These are phyloP conservation scores for Aspergillus proliferans DNA, from an alignment of 2,329 filamentous ascomycete species.

Conservation along the genomic window DNA sequence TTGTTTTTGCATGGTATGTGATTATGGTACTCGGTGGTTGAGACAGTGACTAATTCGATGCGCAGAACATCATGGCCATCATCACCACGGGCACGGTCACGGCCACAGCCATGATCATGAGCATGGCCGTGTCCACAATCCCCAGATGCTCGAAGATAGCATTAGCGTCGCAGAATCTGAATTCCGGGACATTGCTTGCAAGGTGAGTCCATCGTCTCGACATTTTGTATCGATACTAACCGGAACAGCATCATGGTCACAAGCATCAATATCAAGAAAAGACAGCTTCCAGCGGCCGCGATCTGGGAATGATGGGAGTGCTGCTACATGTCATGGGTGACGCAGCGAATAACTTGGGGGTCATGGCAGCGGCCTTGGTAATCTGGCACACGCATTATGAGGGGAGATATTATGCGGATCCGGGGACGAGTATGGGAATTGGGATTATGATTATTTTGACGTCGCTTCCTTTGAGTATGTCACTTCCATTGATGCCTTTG, in stretches of 20 bases:
- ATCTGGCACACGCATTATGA: slow-evolving; percentile 60
- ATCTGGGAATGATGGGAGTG: slow-evolving; percentile 67
- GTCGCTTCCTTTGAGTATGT: slow-evolving; percentile 50
- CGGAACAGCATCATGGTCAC: slow-evolving; percentile 18
- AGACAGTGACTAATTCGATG: neutral
- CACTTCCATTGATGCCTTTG: neutral
- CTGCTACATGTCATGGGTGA: slow-evolving; percentile 66
- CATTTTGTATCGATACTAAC: neutral
- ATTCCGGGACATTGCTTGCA: neutral
- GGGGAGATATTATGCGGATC: slow-evolving; percentile 64
- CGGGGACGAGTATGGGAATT: slow-evolving; percentile 62
- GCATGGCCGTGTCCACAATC: neutral
- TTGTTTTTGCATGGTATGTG: slow-evolving; percentile 57
- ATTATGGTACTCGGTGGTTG: neutral
- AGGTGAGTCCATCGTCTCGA: neutral
- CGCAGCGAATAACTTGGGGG: slow-evolving; percentile 68
- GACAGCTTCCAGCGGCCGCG: slow-evolving; percentile 39
- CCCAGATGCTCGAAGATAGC: neutral
- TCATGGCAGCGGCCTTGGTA: slow-evolving; percentile 62
- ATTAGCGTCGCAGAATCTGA: neutral
- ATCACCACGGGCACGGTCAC: slow-evolving; percentile 9
- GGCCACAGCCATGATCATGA: neutral
- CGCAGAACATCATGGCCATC: slow-evolving; percentile 9
- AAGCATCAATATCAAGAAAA: slow-evolving; percentile 16
- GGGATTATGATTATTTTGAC: slow-evolving; percentile 65